Base-by-base conservation (phyloP, 1,284 basidiomycete species). In the Malassezia japonica region DNA sequence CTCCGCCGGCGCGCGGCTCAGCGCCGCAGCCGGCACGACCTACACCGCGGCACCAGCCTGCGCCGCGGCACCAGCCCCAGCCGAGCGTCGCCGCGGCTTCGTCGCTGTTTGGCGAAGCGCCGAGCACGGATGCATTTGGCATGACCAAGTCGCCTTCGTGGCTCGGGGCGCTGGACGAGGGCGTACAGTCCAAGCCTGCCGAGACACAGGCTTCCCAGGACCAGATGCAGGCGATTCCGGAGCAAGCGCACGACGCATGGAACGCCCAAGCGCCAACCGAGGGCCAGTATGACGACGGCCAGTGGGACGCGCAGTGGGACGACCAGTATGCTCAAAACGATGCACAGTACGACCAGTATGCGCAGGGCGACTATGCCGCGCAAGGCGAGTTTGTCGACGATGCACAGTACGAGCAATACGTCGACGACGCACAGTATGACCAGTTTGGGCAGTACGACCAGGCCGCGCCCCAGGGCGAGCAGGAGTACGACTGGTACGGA, bases 381-480 rank as follows among this genome's bases (percentile, higher is more conserved):
- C 39, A 56, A 32, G 47, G 27, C 24, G 48, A 53, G 32, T 59
- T 59, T 24, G 48, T 50, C 13, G 16, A 48, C 18, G 36, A 49
- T 15, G 38, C 56, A 20, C 34, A 46, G 18, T 34, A 25, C 27
- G 33, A 53, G 1, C 46, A 55, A 4, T 40, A 57, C 25, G 41
- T 18, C 16, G 13, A 49, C 13, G 28, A 20, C 35, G 33, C 35
- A 4, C 43, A 50, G 42, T 46, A 50, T 35, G 15, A 45, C 9
- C 46, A 40, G 13, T 28, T 28, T 28, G 38, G 28, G 15, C 10
- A 8, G 18, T 28, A 42, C 13, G 31, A 25, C 13, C 37, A 51
- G 16, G 13, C 16, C 21, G 32, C 31, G 40, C 33, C 47, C 49
- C 37, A 45, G 46, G 28, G 20, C 28, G 23, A 51, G 45, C 34